Evolutionary conservation across 163 green algal genomes (phyloP).

Genomic region (Prototheca wickerhamii): DNA sequence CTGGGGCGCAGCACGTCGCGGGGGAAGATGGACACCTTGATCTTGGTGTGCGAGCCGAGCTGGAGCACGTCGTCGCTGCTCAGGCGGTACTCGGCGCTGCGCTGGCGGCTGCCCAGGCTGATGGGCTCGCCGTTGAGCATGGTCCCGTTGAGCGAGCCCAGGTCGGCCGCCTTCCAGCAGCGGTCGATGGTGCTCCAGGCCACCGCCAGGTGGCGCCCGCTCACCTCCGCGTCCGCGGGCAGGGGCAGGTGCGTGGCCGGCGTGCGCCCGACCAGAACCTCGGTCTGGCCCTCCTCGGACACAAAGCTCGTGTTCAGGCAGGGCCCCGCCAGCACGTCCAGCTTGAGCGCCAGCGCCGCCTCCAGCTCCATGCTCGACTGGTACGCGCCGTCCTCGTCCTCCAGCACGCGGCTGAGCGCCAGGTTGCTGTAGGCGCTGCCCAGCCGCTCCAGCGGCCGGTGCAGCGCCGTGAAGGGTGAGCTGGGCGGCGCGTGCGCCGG

Average conservation of each 20-base stretch:
- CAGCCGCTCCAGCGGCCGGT: not conserved
- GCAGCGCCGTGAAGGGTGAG: not conserved
- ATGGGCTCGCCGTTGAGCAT: conserved; percentile 53
- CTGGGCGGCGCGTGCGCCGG: not conserved
- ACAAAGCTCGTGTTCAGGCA: conserved; percentile 25
- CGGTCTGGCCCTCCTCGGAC: conserved; percentile 13
- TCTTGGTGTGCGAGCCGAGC: conserved; percentile 48
- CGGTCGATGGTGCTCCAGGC: conserved; percentile 32
- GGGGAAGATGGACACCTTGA: conserved; percentile 36
- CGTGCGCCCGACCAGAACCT: conserved; percentile 44
- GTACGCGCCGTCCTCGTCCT: conserved; percentile 13
- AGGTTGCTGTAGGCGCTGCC: no score
- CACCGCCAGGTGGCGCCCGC: conserved; percentile 44
- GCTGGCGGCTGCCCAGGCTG: conserved; percentile 40
- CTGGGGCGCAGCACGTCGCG: conserved; percentile 20
- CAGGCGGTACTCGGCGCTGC: conserved; percentile 35
- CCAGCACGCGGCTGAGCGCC: conserved; percentile 1
- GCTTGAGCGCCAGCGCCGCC: conserved; percentile 31
- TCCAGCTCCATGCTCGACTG: conserved; percentile 5
- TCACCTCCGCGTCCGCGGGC: conserved; percentile 58
- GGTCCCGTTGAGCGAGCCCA: conserved; percentile 72
- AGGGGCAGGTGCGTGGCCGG: conserved; percentile 33
- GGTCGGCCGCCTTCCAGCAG: conserved; percentile 52
- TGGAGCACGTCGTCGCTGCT: conserved; percentile 47
- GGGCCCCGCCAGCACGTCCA: conserved; percentile 49